These are phyloP conservation scores for Excoecaria agallocha DNA, from an alignment of 345 rosid species.

Conservation along the genomic window DNA sequence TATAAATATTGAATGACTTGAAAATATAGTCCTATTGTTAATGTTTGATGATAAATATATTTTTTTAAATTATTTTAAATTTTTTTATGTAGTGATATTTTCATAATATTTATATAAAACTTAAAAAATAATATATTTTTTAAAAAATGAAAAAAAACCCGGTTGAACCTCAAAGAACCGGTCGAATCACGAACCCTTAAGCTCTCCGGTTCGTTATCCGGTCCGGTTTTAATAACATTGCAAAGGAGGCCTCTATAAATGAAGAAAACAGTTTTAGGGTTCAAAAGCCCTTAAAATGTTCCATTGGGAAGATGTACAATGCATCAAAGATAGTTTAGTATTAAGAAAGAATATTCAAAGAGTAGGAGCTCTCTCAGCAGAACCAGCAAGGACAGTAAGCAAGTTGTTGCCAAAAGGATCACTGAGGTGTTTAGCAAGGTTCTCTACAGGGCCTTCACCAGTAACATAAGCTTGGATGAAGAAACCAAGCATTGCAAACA, in stretches of 20 bases:
- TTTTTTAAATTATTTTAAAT: too few species aligned
- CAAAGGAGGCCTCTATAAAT: background rate
- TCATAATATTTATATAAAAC: too few species aligned
- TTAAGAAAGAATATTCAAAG: slow-evolving; percentile 40
- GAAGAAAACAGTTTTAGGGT: background rate
- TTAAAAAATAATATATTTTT: too few species aligned
- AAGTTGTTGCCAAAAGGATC: slow-evolving; percentile 98
- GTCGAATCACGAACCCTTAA: too few species aligned
- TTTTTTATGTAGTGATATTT: too few species aligned
- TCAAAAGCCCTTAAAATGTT: slow-evolving; percentile 13
- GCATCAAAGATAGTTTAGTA: slow-evolving; percentile 9
- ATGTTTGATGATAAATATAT: too few species aligned
- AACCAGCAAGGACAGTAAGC: slow-evolving; percentile 81
- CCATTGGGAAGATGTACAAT: slow-evolving; percentile 29
- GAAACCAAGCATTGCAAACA: slow-evolving; percentile 94
- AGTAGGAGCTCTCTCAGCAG: slow-evolving; percentile 80
- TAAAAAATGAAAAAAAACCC: too few species aligned
- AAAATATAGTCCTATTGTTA: too few species aligned
- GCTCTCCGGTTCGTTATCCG: too few species aligned
- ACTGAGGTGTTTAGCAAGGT: slow-evolving; percentile 82
- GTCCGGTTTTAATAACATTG: too few species aligned
- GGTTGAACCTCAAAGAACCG: too few species aligned
- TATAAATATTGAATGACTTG: too few species aligned
- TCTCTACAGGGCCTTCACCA: slow-evolving; percentile 96
- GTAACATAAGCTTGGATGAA: slow-evolving; percentile 86